These are phyloP conservation scores for Paramyrothecium sp. DNA, from an alignment of 2,329 filamentous ascomycete genomes.

Conservation along the genomic window DNA sequence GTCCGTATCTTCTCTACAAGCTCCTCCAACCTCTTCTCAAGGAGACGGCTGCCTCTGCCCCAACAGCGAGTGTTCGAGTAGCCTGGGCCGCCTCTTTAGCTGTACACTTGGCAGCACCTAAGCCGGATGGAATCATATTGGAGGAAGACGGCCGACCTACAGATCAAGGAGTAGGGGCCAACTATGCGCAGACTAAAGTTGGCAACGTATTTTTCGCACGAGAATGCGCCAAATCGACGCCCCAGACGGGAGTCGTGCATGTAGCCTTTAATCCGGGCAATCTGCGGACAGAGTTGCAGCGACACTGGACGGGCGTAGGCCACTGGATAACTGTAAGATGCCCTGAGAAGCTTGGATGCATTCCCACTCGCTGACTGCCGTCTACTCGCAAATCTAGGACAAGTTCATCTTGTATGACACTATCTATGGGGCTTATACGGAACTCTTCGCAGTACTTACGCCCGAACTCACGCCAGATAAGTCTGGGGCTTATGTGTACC, in stretches of 20 bases:
- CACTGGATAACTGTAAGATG: not conserved
- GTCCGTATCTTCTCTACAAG: not conserved
- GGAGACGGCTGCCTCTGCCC: not conserved
- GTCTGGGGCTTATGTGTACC: not conserved
- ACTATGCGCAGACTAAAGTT: slow-evolving; percentile 1
- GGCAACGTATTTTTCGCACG: not conserved
- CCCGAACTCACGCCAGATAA: not conserved
- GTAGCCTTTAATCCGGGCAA: slow-evolving; percentile 1
- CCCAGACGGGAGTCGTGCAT: slow-evolving; percentile 1
- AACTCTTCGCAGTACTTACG: not conserved
- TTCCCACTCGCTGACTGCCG: not conserved
- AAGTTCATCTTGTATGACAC: not conserved
- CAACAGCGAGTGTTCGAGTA: not conserved
- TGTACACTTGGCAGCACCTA: not conserved
- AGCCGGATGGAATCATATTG: not conserved
- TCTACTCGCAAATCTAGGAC: not conserved
- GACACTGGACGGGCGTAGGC: not conserved
- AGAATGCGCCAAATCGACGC: not conserved
- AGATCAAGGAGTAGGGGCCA: not conserved
- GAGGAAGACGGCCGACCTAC: not conserved
- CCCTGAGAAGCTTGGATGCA: no score
- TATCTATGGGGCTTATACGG: slow-evolving; percentile 1
- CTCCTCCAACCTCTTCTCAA: not conserved
- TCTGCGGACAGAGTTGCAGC: not conserved
- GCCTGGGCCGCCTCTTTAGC: not conserved